Conservation (phyloP, 2,329 filamentous ascomycete species). For the Aspergillus neoniger region DNA sequence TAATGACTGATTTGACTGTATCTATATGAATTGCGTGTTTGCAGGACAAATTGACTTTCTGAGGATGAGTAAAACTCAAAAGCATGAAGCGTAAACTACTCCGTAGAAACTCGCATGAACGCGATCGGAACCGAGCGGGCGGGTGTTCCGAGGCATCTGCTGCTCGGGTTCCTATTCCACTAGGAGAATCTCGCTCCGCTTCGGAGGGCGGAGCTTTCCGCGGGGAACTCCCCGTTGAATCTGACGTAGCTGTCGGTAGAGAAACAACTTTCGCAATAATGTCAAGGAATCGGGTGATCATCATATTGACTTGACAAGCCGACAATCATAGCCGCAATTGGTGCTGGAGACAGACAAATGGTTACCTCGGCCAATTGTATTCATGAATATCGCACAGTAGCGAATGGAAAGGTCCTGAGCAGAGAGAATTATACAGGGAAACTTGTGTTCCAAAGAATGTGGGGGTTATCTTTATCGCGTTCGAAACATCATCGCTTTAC, state of each 20-base stretch:
- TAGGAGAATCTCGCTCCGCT: slow-evolving; percentile 1
- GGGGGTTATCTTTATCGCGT: too few relatives aligned
- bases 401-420: too few relatives aligned
- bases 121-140: slow-evolving; percentile 1
- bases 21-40: background rate
- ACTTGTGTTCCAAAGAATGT: too few relatives aligned
- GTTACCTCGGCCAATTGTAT: too few relatives aligned
- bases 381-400: too few relatives aligned
- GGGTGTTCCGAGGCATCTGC: slow-evolving; percentile 4
- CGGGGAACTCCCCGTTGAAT: background rate
- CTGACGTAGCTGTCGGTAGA: background rate
- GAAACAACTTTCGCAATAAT: background rate
- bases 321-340: too few relatives aligned
- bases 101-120: background rate
- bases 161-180: background rate
- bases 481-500: background rate
- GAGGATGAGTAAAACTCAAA: background rate
- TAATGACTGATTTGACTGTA: background rate
- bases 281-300: background rate
- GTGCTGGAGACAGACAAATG: too few relatives aligned
- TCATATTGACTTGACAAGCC: background rate
- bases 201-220: slow-evolving; percentile 14
- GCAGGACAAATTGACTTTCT: background rate
- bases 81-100: background rate
- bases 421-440: too few relatives aligned